Evolutionary conservation across 176 grass and related monocot species (phyloP).

Genomic region (Tillandsia leiboldiana): DNA sequence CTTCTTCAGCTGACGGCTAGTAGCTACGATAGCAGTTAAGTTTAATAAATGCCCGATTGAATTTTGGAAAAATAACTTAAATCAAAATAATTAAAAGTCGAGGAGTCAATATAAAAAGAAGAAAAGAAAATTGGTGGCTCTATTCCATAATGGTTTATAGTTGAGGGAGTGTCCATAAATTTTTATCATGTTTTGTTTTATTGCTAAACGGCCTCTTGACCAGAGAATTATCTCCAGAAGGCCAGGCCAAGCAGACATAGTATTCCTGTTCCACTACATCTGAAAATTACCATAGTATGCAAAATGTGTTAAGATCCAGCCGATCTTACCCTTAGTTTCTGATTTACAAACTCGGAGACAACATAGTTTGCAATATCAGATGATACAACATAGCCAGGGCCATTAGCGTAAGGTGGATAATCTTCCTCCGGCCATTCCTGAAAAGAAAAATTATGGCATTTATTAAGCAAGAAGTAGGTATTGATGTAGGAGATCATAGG

Average conservation of each 20-base stretch:
- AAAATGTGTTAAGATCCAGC: background rate
- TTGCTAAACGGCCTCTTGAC: too few species aligned
- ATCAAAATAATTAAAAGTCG: too few species aligned
- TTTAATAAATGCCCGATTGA: too few species aligned
- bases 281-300: background rate
- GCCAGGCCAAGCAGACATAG: background rate
- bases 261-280: background rate
- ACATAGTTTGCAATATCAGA: constrained; percentile 60
- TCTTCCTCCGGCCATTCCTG: constrained; percentile 94
- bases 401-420: constrained; percentile 89
- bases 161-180: too few species aligned
- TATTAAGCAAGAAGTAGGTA: background rate
- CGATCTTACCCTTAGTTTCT: constrained; percentile 54
- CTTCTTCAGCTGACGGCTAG: too few species aligned
- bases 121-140: too few species aligned
- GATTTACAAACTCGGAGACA: constrained; percentile 44
- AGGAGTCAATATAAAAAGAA: too few species aligned
- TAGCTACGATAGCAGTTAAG: too few species aligned
- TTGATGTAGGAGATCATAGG: background rate
- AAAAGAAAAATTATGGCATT: constrained; percentile 8
- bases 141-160: too few species aligned
- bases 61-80: too few species aligned
- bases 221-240: too few species aligned
- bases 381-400: constrained; percentile 89
- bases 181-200: too few species aligned